phyloP scores from a whole-genome alignment of 1,139 yeast species.

The Schizosaccharomyces versatilis region DNA sequence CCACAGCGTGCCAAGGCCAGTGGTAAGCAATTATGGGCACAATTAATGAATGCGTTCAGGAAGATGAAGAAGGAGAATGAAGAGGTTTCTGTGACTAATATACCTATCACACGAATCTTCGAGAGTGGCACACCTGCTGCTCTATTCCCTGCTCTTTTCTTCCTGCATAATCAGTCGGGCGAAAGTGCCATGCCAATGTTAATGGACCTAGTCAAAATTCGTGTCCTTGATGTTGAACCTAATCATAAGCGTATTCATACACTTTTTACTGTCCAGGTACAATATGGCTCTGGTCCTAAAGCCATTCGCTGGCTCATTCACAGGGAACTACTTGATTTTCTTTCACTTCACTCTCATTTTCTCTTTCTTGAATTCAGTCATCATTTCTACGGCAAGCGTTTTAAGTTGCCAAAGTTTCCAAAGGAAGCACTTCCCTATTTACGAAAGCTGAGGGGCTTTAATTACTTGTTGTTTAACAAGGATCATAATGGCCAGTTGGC shows the following conservation, averaged over 20 bases:
- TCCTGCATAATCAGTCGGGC: slow-evolving; percentile 58
- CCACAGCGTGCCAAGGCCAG: neutral
- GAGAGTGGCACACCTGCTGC: slow-evolving; percentile 60
- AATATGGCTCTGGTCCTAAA: slow-evolving; percentile 72
- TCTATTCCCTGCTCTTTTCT: slow-evolving; percentile 48
- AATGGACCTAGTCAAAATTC: slow-evolving; percentile 46
- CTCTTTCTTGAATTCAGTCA: slow-evolving; percentile 30
- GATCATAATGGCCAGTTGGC: slow-evolving; percentile 3
- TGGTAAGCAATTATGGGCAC: neutral
- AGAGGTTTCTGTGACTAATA: neutral
- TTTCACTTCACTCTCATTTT: slow-evolving; percentile 43
- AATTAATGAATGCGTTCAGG: neutral
- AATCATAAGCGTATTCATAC: slow-evolving; percentile 34
- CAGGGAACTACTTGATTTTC: slow-evolving; percentile 50
- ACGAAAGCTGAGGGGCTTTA: slow-evolving; percentile 6
- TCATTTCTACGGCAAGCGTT: slow-evolving; percentile 14
- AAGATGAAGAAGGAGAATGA: neutral
- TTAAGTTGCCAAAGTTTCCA: slow-evolving; percentile 19
- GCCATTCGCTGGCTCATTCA: slow-evolving; percentile 62
- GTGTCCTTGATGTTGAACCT: slow-evolving; percentile 32
- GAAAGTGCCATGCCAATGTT: slow-evolving; percentile 57
- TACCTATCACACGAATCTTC: slow-evolving; percentile 29
- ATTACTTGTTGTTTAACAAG: neutral
- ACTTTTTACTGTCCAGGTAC: slow-evolving; percentile 33
- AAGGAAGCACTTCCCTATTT: slow-evolving; percentile 14